phyloP scores from a whole-genome alignment of 305 asterid genomes.

The Caryopteris hybrid region DNA sequence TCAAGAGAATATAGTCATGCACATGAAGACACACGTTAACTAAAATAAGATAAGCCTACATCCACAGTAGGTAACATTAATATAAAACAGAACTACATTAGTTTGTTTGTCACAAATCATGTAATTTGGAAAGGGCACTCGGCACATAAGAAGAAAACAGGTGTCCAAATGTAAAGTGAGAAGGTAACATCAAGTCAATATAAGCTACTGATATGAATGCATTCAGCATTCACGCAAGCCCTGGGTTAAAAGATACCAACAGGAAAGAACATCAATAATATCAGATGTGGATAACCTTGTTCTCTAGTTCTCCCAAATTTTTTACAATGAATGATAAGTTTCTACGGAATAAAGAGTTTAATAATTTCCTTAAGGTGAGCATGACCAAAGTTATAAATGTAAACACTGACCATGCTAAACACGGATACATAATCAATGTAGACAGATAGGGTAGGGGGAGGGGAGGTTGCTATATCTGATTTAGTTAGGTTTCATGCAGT shows the following conservation, averaged over 20 bases:
- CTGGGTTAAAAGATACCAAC: no score
- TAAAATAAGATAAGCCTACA: constrained; percentile 94
- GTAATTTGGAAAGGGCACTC: background rate
- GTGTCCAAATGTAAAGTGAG: background rate
- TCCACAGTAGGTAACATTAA: constrained; percentile 20
- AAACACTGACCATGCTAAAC: background rate
- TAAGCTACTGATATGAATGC: no score
- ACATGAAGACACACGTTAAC: constrained; percentile 81
- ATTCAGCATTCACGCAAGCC: no score
- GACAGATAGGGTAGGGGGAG: background rate
- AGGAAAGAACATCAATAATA: no score
- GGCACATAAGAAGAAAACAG: background rate
- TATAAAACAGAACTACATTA: background rate
- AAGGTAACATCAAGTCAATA: no score
- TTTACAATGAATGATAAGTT: no score
- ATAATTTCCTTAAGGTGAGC: background rate
- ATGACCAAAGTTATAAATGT: background rate
- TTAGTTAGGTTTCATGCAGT: background rate
- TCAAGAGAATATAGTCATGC: constrained; percentile 49
- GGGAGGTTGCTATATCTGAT: background rate
- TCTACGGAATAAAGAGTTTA: background rate
- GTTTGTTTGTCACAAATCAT: background rate
- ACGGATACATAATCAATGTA: background rate
- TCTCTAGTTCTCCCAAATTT: no score
- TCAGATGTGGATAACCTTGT: no score